Evolutionary conservation across 2,329 filamentous ascomycete genomes (phyloP).

Genomic region (Plectosphaerella plurivora): DNA sequence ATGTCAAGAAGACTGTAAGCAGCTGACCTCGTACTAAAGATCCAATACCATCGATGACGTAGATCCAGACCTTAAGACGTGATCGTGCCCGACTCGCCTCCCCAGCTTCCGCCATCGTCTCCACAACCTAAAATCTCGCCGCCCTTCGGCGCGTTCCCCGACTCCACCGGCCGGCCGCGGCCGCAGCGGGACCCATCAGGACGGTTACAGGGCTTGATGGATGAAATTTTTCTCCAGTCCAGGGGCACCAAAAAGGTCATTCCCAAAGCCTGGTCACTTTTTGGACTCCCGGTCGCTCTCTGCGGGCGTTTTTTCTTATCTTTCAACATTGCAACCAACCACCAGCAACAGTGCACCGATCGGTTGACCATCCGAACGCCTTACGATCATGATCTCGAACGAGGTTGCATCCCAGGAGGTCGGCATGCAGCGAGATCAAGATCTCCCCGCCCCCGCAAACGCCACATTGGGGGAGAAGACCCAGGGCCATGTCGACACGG

Average conservation of each 20-base stretch:
- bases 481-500: neutral
- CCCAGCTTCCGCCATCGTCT: no score
- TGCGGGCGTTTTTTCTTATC: neutral
- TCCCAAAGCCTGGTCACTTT: neutral
- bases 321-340: neutral
- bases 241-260: neutral
- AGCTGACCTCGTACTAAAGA: no score
- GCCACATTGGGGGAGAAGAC: neutral
- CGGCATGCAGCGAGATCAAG: no score
- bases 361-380: neutral
- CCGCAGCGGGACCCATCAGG: neutral
- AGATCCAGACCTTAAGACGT: no score
- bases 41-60: no score
- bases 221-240: neutral
- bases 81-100: no score
- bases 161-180: neutral
- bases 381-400: no score
- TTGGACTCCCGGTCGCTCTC: neutral
- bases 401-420: no score
- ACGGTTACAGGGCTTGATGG: neutral
- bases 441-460: no score
- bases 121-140: no score
- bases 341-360: neutral
- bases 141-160: no score
- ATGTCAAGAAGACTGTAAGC: no score